phyloP scores from a whole-genome alignment of 148 eudicot species.

The Vaccinium macrocarpon region DNA sequence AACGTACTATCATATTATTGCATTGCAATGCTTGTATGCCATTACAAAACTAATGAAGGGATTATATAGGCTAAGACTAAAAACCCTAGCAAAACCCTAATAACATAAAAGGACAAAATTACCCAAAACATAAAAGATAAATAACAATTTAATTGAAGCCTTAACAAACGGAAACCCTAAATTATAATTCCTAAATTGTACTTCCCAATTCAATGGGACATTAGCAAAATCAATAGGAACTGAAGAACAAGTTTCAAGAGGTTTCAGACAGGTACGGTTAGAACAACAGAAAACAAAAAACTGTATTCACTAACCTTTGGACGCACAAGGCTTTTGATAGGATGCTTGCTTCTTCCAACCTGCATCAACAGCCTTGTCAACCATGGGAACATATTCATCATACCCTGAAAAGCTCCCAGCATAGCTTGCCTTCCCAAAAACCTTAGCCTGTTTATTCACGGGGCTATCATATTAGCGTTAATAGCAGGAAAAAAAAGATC shows the following conservation, averaged over 20 bases:
- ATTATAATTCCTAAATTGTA: too few relatives aligned
- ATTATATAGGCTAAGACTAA: too few relatives aligned
- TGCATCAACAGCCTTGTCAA: slow-evolving; percentile 94
- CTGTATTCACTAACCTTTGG: slow-evolving; percentile 48
- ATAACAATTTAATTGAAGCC: too few relatives aligned
- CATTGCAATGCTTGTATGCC: too few relatives aligned
- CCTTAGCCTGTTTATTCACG: slow-evolving; percentile 59
- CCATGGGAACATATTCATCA: slow-evolving; percentile 96
- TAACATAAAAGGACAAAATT: too few relatives aligned
- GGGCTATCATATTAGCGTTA: slow-evolving; percentile 6
- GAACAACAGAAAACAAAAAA: not conserved
- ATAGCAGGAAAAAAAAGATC: not conserved
- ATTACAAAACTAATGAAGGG: too few relatives aligned
- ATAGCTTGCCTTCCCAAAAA: slow-evolving; percentile 50
- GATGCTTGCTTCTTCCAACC: slow-evolving; percentile 75
- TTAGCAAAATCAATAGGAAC: not conserved
- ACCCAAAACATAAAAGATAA: too few relatives aligned
- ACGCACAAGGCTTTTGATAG: slow-evolving; percentile 37
- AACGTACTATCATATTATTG: too few relatives aligned
- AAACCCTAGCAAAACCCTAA: too few relatives aligned
- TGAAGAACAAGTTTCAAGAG: not conserved
- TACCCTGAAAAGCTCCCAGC: slow-evolving; percentile 60
- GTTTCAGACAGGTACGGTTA: not conserved
- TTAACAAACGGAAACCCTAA: too few relatives aligned
- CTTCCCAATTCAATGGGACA: not conserved